Evolutionary conservation across 1,139 yeast genomes (phyloP).

Genomic region (Maudiozyma humilis): DNA sequence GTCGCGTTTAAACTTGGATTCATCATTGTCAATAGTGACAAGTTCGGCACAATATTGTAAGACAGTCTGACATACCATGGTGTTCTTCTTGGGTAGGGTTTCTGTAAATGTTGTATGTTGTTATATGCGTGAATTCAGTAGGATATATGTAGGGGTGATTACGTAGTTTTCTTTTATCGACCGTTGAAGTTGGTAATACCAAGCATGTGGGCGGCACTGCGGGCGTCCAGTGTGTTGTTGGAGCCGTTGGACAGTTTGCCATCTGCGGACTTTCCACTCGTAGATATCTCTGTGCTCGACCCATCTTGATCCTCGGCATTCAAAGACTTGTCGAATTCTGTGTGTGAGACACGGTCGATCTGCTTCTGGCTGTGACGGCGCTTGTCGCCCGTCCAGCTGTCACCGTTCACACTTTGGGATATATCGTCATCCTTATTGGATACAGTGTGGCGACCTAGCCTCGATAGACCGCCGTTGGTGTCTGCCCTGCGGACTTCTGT

Average conservation of each 20-base stretch:
- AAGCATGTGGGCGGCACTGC: conserved; percentile 3
- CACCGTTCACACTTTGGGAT: conserved; percentile 15
- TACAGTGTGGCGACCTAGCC: conserved; percentile 28
- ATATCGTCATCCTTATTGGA: not conserved
- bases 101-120: too few species aligned
- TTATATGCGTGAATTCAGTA: too few species aligned
- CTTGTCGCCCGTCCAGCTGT: conserved; percentile 13
- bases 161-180: conserved; percentile 59
- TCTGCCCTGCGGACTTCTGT: conserved; percentile 71
- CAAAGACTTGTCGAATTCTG: conserved; percentile 14
- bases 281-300: not conserved
- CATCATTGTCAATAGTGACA: too few species aligned
- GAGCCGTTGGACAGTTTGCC: too few species aligned
- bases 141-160: too few species aligned
- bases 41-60: too few species aligned
- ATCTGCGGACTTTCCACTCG: too few species aligned
- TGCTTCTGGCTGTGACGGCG: conserved; percentile 12
- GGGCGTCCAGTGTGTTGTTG: conserved; percentile 1
- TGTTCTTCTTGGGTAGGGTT: too few species aligned
- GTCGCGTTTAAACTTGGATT: too few species aligned
- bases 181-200: conserved; percentile 2
- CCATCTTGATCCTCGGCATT: not conserved
- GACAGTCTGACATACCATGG: too few species aligned
- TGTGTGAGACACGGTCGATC: conserved; percentile 11
- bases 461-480: conserved; percentile 69